A percentile compares a stretch with the other conserved stretches of the same genome.
These are phyloP conservation scores for Stereocaulon alpinum DNA, from an alignment of 495 filamentous ascomycete genomes.

Conservation along the genomic window DNA sequence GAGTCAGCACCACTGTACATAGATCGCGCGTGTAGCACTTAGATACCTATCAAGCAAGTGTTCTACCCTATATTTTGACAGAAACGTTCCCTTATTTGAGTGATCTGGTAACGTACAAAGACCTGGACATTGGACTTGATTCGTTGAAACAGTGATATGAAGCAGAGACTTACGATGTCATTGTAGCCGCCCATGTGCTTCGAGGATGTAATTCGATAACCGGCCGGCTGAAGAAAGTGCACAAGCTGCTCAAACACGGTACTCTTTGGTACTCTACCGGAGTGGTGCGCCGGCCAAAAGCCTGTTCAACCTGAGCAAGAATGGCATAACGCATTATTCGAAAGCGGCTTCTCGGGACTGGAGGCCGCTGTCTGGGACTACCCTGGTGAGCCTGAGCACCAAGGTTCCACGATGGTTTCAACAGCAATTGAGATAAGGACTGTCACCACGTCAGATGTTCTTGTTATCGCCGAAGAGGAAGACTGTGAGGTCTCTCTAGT, in stretches of 20 bases:
- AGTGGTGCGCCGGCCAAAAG: conserved; percentile 24
- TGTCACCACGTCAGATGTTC: conserved; percentile 15
- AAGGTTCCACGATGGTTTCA: conserved; percentile 14
- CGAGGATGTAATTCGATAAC: conserved; percentile 29
- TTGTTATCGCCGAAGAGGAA: conserved; percentile 19
- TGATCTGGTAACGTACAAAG: conserved; percentile 8
- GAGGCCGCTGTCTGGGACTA: conserved; percentile 6
- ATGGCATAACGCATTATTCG: conserved; percentile 15
- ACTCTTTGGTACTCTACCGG: conserved; percentile 19
- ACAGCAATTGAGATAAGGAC: neutral
- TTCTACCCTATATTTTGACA: no score
- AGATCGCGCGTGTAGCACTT: no score
- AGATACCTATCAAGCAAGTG: no score
- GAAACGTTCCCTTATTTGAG: conserved; percentile 9
- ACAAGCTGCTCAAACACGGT: conserved; percentile 25
- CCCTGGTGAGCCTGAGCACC: conserved; percentile 1
- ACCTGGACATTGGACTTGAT: conserved; percentile 22
- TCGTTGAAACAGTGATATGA: conserved; percentile 34
- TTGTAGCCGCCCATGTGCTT: conserved; percentile 22
- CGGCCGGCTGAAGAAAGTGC: conserved; percentile 28
- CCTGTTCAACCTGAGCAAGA: conserved; percentile 15
- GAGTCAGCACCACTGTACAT: no score
- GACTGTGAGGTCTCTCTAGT: neutral
- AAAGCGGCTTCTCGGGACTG: conserved; percentile 14
- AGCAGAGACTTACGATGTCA: conserved; percentile 23